A percentile compares a stretch with the other conserved stretches of the same genome.
Evolutionary conservation across 148 eudicot species (phyloP).

Genomic region (Fagopyrum tataricum): DNA sequence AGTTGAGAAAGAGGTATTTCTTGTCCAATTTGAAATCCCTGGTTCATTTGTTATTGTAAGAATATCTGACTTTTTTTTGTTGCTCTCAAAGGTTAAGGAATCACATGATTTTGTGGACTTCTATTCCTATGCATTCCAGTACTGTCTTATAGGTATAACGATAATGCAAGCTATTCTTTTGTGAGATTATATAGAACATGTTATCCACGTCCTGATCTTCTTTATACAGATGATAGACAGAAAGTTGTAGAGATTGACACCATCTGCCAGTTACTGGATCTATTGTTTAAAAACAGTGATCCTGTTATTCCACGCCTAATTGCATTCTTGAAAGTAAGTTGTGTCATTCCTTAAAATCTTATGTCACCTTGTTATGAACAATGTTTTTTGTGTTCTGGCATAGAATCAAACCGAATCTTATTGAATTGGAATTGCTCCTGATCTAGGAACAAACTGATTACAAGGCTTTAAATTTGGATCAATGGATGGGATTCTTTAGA

Average conservation of each 20-base stretch:
- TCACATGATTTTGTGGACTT: conserved; percentile 59
- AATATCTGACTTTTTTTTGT: conserved; percentile 10
- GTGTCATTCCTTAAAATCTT: background rate
- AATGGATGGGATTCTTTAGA: conserved; percentile 91
- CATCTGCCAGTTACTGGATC: conserved; percentile 83
- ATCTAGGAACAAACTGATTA: conserved; percentile 74
- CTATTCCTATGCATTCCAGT: conserved; percentile 71
- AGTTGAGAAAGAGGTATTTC: conserved; percentile 71
- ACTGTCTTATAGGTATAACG: conserved; percentile 79
- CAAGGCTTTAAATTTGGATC: conserved; percentile 93
- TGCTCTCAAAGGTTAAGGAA: conserved; percentile 52
- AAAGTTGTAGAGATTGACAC: conserved; percentile 90
- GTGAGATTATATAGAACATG: background rate
- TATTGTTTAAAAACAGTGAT: too few species aligned
- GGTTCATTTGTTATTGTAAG: conserved; percentile 2
- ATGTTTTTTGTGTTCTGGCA: background rate
- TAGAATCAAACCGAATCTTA: background rate
- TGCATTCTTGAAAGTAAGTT: conserved; percentile 64
- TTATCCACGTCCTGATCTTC: conserved; percentile 1
- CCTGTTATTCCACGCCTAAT: conserved; percentile 50
- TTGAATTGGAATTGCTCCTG: background rate
- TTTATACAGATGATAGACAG: conserved; percentile 73
- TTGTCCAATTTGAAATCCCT: background rate
- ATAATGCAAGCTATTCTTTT: background rate
- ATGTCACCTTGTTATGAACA: background rate